These are phyloP conservation scores for Diplodia seriata DNA, from an alignment of 2,329 filamentous ascomycete species.

Conservation along the genomic window DNA sequence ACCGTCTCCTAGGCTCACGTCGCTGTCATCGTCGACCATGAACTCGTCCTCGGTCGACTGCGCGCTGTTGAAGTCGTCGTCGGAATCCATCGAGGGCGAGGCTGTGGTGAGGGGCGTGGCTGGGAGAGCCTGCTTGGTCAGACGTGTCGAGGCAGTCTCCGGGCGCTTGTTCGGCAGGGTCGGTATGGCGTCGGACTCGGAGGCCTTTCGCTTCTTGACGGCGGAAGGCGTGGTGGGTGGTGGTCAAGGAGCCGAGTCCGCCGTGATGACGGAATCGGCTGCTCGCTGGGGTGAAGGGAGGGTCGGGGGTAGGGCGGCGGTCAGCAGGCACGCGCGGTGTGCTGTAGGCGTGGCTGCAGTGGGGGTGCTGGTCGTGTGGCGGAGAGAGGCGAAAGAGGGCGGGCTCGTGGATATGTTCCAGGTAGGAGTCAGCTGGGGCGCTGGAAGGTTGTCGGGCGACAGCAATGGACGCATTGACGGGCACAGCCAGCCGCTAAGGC, in stretches of 20 bases:
- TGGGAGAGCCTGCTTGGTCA: conserved; percentile 37
- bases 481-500: conserved; percentile 17
- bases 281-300: conserved; percentile 25
- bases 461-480: conserved; percentile 22
- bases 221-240: conserved; percentile 47
- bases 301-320: conserved; percentile 12
- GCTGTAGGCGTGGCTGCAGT: neutral
- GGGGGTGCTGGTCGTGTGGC: conserved; percentile 18
- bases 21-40: conserved; percentile 78
- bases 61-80: conserved; percentile 90
- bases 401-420: conserved; percentile 19
- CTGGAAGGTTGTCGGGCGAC: conserved; percentile 27
- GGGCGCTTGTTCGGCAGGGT: conserved; percentile 45
- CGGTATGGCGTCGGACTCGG: conserved; percentile 43
- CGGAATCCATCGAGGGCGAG: conserved; percentile 81
- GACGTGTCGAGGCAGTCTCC: conserved; percentile 34
- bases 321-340: conserved; percentile 18
- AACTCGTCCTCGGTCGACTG: conserved; percentile 78
- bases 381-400: conserved; percentile 16
- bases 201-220: conserved; percentile 50
- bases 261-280: conserved; percentile 51
- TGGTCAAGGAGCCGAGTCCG: conserved; percentile 44
- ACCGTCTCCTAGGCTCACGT: conserved; percentile 60
- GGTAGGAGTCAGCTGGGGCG: conserved; percentile 28
- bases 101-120: conserved; percentile 45